phyloP scores from a whole-genome alignment of 768 basidiomycete species.

The Pisolithus orientalis region DNA sequence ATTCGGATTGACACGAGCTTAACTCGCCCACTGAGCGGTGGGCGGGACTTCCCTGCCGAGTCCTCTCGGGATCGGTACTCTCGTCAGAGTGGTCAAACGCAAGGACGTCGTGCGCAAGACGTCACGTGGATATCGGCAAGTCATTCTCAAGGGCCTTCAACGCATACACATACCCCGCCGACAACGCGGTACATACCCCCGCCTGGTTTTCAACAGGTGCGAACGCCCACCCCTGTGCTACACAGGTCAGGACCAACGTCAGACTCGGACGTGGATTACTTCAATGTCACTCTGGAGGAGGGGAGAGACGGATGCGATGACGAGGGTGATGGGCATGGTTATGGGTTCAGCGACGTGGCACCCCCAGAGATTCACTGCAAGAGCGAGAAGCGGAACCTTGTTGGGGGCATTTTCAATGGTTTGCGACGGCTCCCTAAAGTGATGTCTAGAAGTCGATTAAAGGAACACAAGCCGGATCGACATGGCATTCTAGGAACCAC shows the following conservation, averaged over 20 bases:
- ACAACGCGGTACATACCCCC: conserved; percentile 18
- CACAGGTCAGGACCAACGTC: conserved; percentile 25
- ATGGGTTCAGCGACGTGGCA: conserved; percentile 21
- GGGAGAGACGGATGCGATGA: conserved; percentile 14
- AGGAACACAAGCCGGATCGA: conserved; percentile 20
- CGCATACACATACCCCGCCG: conserved; percentile 24
- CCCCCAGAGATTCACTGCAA: conserved; percentile 18
- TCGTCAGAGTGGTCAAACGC: conserved; percentile 21
- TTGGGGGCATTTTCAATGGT: conserved; percentile 26
- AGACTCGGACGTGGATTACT: conserved; percentile 27
- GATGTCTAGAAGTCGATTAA: conserved; percentile 25
- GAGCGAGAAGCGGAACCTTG: conserved; percentile 26
- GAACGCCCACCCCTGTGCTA: conserved; percentile 22
- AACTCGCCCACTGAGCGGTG: conserved; percentile 19
- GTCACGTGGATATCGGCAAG: conserved; percentile 27
- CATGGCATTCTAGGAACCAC: not conserved
- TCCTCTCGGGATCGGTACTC: conserved; percentile 24
- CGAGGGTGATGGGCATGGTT: conserved; percentile 12
- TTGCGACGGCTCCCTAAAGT: conserved; percentile 27
- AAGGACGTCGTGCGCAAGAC: conserved; percentile 19
- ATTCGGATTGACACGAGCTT: conserved; percentile 28
- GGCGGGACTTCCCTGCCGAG: conserved; percentile 22
- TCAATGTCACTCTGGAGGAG: conserved; percentile 29
- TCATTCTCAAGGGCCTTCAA: conserved; percentile 21
- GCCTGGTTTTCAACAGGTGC: conserved; percentile 14